phyloP scores from a whole-genome alignment of 176 grass and related monocot genomes.

The Triticum timopheevii region DNA sequence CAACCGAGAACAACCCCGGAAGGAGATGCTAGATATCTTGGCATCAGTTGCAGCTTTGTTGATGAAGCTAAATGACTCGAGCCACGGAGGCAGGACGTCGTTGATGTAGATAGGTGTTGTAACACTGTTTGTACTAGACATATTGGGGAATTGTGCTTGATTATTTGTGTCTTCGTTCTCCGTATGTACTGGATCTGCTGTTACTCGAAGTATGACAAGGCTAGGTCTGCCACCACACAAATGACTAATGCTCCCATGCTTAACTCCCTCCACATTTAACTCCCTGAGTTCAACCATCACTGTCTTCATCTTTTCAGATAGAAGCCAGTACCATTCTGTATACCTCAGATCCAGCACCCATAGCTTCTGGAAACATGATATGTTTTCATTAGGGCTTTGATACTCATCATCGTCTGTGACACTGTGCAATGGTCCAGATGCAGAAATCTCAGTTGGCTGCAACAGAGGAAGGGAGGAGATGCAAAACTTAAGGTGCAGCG shows the following conservation, averaged over 20 bases:
- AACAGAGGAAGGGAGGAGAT: not conserved
- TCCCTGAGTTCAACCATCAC: not conserved
- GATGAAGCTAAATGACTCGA: slow-evolving; percentile 7
- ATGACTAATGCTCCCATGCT: not conserved
- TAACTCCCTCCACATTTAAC: not conserved
- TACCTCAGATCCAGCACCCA: not conserved
- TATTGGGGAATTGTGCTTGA: not conserved
- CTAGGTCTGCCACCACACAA: not conserved
- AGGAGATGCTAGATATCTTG: not conserved
- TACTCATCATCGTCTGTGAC: not conserved
- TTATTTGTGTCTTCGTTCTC: too few species aligned
- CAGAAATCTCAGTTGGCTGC: slow-evolving; percentile 13
- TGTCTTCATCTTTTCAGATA: not conserved
- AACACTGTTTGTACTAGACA: too few species aligned
- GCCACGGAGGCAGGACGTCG: not conserved
- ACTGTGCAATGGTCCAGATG: not conserved
- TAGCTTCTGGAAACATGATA: not conserved
- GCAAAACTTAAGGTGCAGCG: not conserved
- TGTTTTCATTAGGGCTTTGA: not conserved
- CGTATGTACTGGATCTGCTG: too few species aligned
- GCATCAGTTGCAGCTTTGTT: not conserved
- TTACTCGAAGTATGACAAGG: slow-evolving; percentile 14
- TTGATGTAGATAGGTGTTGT: too few species aligned
- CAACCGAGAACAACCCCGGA: not conserved
- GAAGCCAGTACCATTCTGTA: not conserved